Evolutionary conservation across 163 green algal genomes (phyloP).

Genomic region (Volvox carteri): DNA sequence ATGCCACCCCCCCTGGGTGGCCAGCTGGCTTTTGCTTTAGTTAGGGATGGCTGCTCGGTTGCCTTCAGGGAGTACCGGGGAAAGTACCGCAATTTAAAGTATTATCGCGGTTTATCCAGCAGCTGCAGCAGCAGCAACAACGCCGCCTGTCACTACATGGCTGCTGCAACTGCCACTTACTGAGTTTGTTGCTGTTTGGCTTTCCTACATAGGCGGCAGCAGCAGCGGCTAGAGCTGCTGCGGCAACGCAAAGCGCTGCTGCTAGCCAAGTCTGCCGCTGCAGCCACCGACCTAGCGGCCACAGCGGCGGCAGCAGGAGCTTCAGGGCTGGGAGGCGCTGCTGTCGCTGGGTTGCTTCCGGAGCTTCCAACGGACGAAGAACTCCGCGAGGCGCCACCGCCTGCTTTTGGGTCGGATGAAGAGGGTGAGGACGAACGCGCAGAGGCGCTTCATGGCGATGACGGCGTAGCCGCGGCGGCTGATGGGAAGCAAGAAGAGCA

Average conservation of each 20-base stretch:
- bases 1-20: too few relatives aligned
- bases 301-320: not conserved
- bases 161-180: too few relatives aligned
- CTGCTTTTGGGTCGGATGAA: slow-evolving; percentile 34
- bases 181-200: not conserved
- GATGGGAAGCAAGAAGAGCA: not conserved
- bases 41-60: too few relatives aligned
- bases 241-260: slow-evolving; percentile 30
- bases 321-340: not conserved
- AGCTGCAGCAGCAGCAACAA: too few relatives aligned
- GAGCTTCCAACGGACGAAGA: slow-evolving; percentile 41
- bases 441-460: not conserved
- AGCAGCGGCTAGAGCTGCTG: slow-evolving; percentile 26
- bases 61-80: too few relatives aligned
- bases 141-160: too few relatives aligned
- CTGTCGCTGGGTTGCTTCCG: not conserved
- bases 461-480: slow-evolving; percentile 18
- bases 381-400: slow-evolving; percentile 42
- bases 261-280: not conserved
- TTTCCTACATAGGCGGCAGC: slow-evolving; percentile 19
- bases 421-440: slow-evolving; percentile 34
- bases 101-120: too few relatives aligned
- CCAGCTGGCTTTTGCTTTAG: too few relatives aligned
- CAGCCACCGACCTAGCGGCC: not conserved
- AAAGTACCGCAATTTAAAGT: too few relatives aligned